phyloP scores from a whole-genome alignment of 345 rosid genomes.

The Eucalyptus fibrosa region DNA sequence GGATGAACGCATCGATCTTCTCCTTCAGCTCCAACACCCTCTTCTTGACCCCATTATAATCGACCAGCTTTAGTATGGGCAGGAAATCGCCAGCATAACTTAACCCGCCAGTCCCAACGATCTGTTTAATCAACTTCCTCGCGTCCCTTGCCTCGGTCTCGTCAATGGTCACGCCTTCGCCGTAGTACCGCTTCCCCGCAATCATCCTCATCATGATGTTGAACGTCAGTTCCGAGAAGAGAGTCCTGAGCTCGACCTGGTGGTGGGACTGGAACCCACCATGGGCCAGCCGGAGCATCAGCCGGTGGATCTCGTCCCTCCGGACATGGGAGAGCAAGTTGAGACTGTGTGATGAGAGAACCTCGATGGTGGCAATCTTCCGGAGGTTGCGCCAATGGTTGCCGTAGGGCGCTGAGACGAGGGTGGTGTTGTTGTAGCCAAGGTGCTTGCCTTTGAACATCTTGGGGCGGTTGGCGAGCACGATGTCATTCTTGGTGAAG shows the following conservation, averaged over 20 bases:
- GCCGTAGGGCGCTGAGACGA: constrained; percentile 22
- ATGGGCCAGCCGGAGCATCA: constrained; percentile 17
- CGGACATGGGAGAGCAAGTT: constrained; percentile 9
- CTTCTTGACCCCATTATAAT: constrained; percentile 10
- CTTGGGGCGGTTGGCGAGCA: constrained; percentile 36
- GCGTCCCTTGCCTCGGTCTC: not conserved
- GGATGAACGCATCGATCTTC: constrained; percentile 30
- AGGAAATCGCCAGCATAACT: not conserved
- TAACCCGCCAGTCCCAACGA: not conserved
- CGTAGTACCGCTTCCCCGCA: constrained; percentile 29
- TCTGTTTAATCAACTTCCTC: constrained; percentile 7
- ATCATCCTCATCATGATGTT: constrained; percentile 23
- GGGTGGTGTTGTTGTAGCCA: constrained; percentile 20
- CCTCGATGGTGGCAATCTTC: constrained; percentile 19
- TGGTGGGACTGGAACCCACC: not conserved
- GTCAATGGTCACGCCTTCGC: not conserved
- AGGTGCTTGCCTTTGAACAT: constrained; percentile 10
- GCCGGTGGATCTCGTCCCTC: constrained; percentile 25
- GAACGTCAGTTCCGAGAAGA: constrained; percentile 15
- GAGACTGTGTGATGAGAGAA: constrained; percentile 41
- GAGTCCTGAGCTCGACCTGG: constrained; percentile 25
- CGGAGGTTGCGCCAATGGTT: constrained; percentile 64
- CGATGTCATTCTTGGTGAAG: constrained; percentile 32
- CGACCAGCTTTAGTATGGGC: not conserved
- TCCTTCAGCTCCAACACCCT: constrained; percentile 8